Percentiles rank a stretch among this genome's conserved stretches.
phyloP scores from a whole-genome alignment of 192 early-diverging fungal species.

The Entophlyctis luteolus region DNA sequence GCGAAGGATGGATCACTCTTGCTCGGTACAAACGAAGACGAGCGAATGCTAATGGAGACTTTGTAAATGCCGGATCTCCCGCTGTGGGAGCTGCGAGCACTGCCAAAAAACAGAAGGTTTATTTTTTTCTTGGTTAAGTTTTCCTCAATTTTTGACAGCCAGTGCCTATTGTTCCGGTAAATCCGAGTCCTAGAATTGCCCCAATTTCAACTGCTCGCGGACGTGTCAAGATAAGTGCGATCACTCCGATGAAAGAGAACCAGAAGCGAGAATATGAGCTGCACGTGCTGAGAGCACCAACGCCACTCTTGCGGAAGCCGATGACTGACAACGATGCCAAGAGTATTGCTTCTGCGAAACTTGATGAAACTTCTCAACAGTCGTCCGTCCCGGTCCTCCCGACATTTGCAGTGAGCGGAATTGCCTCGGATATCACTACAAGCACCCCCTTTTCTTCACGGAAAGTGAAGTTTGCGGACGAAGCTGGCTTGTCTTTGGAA shows the following conservation, averaged over 20 bases:
- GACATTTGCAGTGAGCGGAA: neutral
- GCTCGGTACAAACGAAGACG: neutral
- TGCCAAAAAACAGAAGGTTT: neutral
- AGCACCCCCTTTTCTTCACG: neutral
- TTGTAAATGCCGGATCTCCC: neutral
- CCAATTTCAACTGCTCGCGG: slow-evolving; percentile 1
- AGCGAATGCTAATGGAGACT: neutral
- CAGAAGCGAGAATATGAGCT: neutral
- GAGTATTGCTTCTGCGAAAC: neutral
- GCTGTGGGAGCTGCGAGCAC: neutral
- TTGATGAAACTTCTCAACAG: neutral
- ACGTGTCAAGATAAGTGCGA: neutral
- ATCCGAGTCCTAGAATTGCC: neutral
- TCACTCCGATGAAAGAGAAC: slow-evolving; percentile 12
- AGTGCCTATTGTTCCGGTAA: neutral
- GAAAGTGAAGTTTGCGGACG: slow-evolving; percentile 23
- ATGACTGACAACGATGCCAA: slow-evolving; percentile 8
- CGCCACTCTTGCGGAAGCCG: slow-evolving; percentile 4
- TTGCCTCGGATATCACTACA: neutral
- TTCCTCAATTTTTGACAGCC: neutral
- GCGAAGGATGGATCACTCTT: slow-evolving; percentile 21
- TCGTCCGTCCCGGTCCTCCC: neutral
- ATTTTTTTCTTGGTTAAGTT: neutral
- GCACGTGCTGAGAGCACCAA: neutral
- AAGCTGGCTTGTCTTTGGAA: slow-evolving; percentile 7